A percentile compares a stretch with the other conserved stretches of the same genome.
Evolutionary conservation across 495 filamentous ascomycete species (phyloP).

Genomic region (Lasiosphaeris hirsuta): DNA sequence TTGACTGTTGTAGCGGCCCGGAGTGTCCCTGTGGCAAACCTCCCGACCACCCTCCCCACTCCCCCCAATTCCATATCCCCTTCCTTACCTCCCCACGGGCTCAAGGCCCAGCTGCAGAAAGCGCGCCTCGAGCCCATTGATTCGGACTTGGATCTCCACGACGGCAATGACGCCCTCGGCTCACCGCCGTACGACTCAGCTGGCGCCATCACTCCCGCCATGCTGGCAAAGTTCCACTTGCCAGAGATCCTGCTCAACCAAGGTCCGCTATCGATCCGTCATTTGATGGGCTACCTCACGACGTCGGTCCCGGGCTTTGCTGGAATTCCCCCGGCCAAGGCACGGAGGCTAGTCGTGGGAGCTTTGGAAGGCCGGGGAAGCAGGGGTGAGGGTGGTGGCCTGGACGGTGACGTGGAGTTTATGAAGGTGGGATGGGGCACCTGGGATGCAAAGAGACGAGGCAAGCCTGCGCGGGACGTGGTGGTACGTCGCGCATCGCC

Average conservation of each 20-base stretch:
- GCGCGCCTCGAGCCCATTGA: constrained; percentile 68
- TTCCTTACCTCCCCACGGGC: constrained; percentile 75
- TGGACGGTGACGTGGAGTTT: constrained; percentile 78
- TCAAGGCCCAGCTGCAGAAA: constrained; percentile 58
- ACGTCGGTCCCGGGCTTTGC: constrained; percentile 92
- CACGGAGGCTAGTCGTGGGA: constrained; percentile 79
- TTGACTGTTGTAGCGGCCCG: constrained; percentile 59
- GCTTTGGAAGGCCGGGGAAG: constrained; percentile 74
- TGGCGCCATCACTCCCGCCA: constrained; percentile 76
- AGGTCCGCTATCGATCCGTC: constrained; percentile 88
- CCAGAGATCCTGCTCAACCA: constrained; percentile 85
- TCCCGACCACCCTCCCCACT: constrained; percentile 75
- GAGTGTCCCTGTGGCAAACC: constrained; percentile 55
- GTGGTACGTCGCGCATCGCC: constrained; percentile 46
- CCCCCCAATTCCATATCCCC: constrained; percentile 97
- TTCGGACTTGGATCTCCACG: constrained; percentile 83
- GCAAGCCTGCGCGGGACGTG: constrained; percentile 53
- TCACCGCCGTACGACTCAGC: constrained; percentile 63
- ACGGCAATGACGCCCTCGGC: constrained; percentile 57
- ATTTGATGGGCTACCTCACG: constrained; percentile 90
- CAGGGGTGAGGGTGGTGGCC: constrained; percentile 59
- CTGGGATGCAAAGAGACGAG: constrained; percentile 81
- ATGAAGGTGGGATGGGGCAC: constrained; percentile 97
- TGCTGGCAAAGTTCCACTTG: constrained; percentile 89
- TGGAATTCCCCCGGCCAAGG: constrained; percentile 85